Percentiles rank a stretch among this genome's conserved stretches.
Evolutionary conservation across 441 rosid species (phyloP).

Genomic region (Jatropha multifida): DNA sequence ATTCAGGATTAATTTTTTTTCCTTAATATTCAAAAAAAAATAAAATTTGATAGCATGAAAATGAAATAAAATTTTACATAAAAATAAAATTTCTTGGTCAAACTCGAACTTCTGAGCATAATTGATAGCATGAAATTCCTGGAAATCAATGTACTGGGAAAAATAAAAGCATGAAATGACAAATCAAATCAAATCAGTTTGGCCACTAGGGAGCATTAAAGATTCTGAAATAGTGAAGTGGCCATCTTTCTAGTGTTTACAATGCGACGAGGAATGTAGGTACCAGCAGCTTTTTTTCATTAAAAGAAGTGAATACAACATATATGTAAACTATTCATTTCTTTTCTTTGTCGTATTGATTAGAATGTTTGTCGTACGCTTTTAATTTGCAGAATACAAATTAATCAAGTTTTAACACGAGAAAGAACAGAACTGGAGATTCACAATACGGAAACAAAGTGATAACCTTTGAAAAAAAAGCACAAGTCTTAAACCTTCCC

Average conservation of each 20-base stretch:
- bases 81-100: no score
- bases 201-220: neutral
- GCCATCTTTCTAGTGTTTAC: neutral
- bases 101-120: no score
- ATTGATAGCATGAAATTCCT: neutral
- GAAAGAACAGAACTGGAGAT: neutral
- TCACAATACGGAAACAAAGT: no score
- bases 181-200: no score
- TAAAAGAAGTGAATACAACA: neutral
- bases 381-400: neutral
- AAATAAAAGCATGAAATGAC: no score
- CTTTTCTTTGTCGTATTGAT: neutral
- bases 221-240: neutral
- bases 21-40: no score
- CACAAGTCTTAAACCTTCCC: slow-evolving; percentile 5
- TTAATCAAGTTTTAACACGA: no score
- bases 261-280: slow-evolving; percentile 6
- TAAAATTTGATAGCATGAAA: no score
- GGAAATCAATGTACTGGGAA: no score
- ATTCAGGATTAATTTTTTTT: no score
- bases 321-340: neutral
- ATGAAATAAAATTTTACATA: neutral
- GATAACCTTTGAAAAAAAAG: neutral
- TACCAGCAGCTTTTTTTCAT: slow-evolving; percentile 7
- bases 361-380: neutral